Evolutionary conservation across 2,329 filamentous ascomycete genomes (phyloP), one percentile per base, ranked within the genome.

Genomic region (Zarea fungicola): DNA sequence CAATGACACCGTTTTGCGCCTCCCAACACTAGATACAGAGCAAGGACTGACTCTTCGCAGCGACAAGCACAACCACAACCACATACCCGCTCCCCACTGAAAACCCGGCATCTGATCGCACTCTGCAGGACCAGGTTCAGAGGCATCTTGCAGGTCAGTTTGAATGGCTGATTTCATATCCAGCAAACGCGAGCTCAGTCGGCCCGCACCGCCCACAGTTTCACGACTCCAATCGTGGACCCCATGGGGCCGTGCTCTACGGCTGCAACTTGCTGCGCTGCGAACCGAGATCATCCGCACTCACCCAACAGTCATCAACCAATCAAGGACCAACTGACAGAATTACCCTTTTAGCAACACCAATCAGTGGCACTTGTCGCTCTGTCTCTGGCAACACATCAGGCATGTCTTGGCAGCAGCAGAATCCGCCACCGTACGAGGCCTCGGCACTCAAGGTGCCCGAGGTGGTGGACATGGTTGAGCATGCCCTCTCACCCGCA

Each of bases 181-280:
- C 68, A 39, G 56, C 55, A 49, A 54, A 63, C 57, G 50, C 54
- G 26, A 54, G 53, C 55, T 58, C 55, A 42, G 53, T 52, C 52
- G 56, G 54, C 35, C 46, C 53, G 45, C 50, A 53, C 42, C 49
- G 40, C 36, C 51, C 47, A 45, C 36, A 34, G 21, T 42, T 57
- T 42, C 51, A 51, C 43, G 45, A 48, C 32, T 43, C 49, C 28
- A 41, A 52, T 50, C 51, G 58, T 52, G 62, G 56, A 45, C 66
- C 28, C 10, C 23, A 28, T 6, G 22, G 16, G 8, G 31, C 32
- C 5, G 22, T 51, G 54, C 59, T 73, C 16, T 73, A 76, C 55
- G 77, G 76, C 49, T 80, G 77, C 65, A 81, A 78, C 56, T 61
- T 81, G 48, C 57, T 81, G 51, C 65, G 65, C 40, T 66, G 67